Evolutionary conservation across 192 early-diverging fungal species (phyloP).

Genomic region (Spizellomyces sp.): DNA sequence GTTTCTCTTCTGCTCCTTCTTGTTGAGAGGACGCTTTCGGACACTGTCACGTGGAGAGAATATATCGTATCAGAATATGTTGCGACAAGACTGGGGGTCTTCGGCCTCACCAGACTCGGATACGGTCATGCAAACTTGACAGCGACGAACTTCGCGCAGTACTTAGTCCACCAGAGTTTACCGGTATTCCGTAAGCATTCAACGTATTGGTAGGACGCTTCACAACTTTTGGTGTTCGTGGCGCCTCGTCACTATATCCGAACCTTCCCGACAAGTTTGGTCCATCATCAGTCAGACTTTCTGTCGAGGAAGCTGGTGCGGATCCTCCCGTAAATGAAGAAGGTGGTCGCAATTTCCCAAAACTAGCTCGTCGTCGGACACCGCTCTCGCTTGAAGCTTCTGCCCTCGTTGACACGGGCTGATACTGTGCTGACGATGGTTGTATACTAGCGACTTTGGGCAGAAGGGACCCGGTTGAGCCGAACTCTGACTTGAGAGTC

Average conservation of each 20-base stretch:
- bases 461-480: neutral
- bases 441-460: neutral
- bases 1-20: constrained; percentile 76
- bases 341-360: too few relatives aligned
- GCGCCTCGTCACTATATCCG: constrained; percentile 2
- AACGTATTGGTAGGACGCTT: constrained; percentile 41
- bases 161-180: constrained; percentile 27
- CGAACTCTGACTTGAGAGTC: neutral
- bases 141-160: constrained; percentile 19
- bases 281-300: constrained; percentile 3
- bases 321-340: neutral
- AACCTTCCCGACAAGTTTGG: neutral
- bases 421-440: neutral
- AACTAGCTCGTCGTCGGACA: neutral
- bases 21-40: constrained; percentile 90
- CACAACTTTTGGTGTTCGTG: constrained; percentile 12
- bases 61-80: too few relatives aligned
- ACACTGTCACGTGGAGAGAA: constrained; percentile 61
- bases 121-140: constrained; percentile 75
- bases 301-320: neutral
- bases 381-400: neutral
- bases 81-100: too few relatives aligned
- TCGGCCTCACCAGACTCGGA: constrained; percentile 70
- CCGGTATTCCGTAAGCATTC: constrained; percentile 78
- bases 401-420: neutral